A percentile compares a stretch with the other conserved stretches of the same genome.
Evolutionary conservation across 2,329 filamentous ascomycete species (phyloP).

Genomic region (Fusarium heterosporum): DNA sequence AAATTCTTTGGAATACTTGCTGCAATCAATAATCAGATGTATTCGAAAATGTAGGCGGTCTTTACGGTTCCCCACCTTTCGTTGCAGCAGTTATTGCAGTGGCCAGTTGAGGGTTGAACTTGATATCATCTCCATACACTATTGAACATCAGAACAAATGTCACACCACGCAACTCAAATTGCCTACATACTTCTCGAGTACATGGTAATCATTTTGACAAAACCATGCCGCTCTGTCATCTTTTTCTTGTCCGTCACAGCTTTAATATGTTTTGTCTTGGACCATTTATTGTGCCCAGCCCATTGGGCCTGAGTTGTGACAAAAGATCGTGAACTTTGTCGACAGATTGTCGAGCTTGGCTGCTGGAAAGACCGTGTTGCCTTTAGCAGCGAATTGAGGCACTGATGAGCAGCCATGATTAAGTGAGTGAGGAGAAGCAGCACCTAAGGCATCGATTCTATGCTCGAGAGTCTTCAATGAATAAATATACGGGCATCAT

Average conservation of each 20-base stretch:
- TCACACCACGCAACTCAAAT: not conserved
- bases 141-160: conserved; percentile 33
- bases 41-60: not conserved
- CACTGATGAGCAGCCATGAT: conserved; percentile 34
- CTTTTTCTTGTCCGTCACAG: conserved; percentile 83
- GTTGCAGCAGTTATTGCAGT: conserved; percentile 80
- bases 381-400: conserved; percentile 32
- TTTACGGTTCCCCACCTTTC: conserved; percentile 65
- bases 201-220: conserved; percentile 77
- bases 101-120: conserved; percentile 80
- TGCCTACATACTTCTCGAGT: conserved; percentile 73
- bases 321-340: conserved; percentile 63
- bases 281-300: conserved; percentile 95
- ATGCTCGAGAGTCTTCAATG: not conserved
- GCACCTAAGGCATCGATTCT: not conserved
- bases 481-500: conserved; percentile 1
- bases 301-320: conserved; percentile 56
- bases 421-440: not conserved
- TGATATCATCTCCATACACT: conserved; percentile 82
- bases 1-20: conserved; percentile 84
- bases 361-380: conserved; percentile 14
- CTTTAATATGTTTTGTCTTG: conserved; percentile 96
- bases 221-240: conserved; percentile 76
- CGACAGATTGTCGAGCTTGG: conserved; percentile 54
- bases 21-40: conserved; percentile 39